Evolutionary conservation across 2,329 filamentous ascomycete genomes (phyloP), one percentile per base, ranked within the genome.

Genomic region (Pseudocercospora fuligena): DNA sequence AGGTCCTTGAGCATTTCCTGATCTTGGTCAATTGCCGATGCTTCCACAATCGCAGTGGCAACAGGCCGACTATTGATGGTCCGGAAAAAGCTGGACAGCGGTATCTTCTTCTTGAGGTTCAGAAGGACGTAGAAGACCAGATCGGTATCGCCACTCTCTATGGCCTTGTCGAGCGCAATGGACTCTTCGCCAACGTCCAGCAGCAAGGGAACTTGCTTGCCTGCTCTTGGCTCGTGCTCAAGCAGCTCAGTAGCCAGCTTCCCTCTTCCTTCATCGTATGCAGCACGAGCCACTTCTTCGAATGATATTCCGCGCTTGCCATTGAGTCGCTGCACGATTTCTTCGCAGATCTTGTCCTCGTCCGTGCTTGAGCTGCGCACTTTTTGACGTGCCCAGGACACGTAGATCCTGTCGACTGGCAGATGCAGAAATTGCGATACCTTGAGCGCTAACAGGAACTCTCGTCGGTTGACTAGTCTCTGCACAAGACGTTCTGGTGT

Each of bases 311-410:
- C 95, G 0, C 91, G 89, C 76, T 97, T 97, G 40, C 92, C 93
- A 0, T 91, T 88, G 0, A 99, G 85, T 73, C 93, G 92, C 72
- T 93, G 89, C 9, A 98, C 94, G 14, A 99, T 92, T 60, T 94
- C 84, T 33, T 88, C 87, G 78, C 94, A 97, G 49, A 97, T 92
- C 0, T 89, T 88, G 54, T 97, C 93, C 75, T 98, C 95, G 68
- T 97, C 90, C 69, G 93, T 93, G 0, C 89, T 86, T 0, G 94
- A 94, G 2, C 91, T 83, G 27, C 93, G 91, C 3, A 98, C 94
- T 78, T 98, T 99, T 76, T 95, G 90, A 19, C 91, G 94, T 1
- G 95, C 95, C 95, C 95, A 99, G 77, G 97, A 94, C 0, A 97
- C 93, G 74, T 97, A 97, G 66, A 99, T 97, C 62, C 89, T 88